A percentile compares a stretch with the other conserved stretches of the same genome.
Conservation (phyloP, 257 asterid species). For the Haberlea rhodopensis region DNA sequence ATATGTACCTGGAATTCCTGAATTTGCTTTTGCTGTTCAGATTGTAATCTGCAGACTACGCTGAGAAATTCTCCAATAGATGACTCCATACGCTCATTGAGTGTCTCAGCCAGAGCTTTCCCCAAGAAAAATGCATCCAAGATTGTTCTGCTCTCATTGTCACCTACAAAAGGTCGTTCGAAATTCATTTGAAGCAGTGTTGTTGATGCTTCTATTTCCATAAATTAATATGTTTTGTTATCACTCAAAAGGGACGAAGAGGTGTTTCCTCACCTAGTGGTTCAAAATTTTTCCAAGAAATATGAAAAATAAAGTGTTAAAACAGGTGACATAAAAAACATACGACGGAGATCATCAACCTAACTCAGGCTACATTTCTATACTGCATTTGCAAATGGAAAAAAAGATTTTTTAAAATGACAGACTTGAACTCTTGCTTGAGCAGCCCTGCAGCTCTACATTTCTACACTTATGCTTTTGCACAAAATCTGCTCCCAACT, state of each 20-base stretch:
- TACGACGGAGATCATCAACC: not conserved
- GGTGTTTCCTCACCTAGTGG: not conserved
- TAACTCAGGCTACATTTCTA: not conserved
- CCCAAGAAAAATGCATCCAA: slow-evolving; percentile 94
- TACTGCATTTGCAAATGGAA: not conserved
- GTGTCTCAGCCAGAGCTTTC: slow-evolving; percentile 81
- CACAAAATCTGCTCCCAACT: not conserved
- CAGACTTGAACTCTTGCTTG: not conserved
- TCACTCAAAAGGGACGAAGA: not conserved
- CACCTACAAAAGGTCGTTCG: slow-evolving; percentile 42
- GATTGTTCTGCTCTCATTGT: slow-evolving; percentile 61
- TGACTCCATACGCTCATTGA: slow-evolving; percentile 70
- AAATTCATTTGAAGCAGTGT: not conserved
- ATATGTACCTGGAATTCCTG: slow-evolving; percentile 64
- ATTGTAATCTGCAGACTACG: slow-evolving; percentile 67
- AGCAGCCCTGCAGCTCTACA: not conserved
- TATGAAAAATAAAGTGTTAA: too few relatives aligned
- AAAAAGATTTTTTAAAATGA: too few relatives aligned
- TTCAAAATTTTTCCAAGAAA: not conserved
- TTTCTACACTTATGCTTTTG: not conserved
- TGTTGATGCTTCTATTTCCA: not conserved
- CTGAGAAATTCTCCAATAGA: slow-evolving; percentile 78
- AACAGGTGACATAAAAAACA: not conserved
- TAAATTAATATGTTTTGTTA: not conserved
- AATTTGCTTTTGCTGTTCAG: slow-evolving; percentile 85